A percentile compares a stretch with the other conserved stretches of the same genome.
Evolutionary conservation across 2,329 filamentous ascomycete species (phyloP).

Genomic region (Helminthosporium solani): DNA sequence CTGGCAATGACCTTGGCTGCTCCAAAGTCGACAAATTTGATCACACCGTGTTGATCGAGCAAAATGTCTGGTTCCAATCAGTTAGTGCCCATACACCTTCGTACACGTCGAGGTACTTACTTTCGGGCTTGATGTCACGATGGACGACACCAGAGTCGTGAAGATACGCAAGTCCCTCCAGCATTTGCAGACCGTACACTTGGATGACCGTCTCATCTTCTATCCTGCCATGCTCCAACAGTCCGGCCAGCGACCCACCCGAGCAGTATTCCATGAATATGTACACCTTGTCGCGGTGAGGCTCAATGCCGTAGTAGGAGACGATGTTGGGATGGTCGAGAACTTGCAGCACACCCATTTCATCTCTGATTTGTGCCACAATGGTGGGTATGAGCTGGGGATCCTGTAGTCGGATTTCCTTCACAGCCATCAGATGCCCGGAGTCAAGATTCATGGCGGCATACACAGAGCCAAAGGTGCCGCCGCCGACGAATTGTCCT

Average conservation of each 20-base stretch:
- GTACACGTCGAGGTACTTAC: slow-evolving; percentile 53
- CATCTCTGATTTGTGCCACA: slow-evolving; percentile 89
- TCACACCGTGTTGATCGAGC: slow-evolving; percentile 94
- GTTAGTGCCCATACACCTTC: neutral
- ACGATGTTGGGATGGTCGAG: slow-evolving; percentile 97
- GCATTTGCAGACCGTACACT: slow-evolving; percentile 90
- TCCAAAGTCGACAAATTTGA: slow-evolving; percentile 99
- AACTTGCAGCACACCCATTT: slow-evolving; percentile 94
- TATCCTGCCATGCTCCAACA: slow-evolving; percentile 93
- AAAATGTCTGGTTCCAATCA: slow-evolving; percentile 69
- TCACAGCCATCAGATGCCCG: slow-evolving; percentile 95
- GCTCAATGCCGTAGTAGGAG: slow-evolving; percentile 96
- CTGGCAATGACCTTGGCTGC: slow-evolving; percentile 95
- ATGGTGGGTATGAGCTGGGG: slow-evolving; percentile 94
- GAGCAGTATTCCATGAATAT: slow-evolving; percentile 99
- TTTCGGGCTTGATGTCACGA: slow-evolving; percentile 97
- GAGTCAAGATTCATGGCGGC: slow-evolving; percentile 96
- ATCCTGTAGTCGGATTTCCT: slow-evolving; percentile 96
- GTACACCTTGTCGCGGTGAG: slow-evolving; percentile 98
- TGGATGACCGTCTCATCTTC: slow-evolving; percentile 97
- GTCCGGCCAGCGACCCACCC: slow-evolving; percentile 82
- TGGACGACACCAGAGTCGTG: slow-evolving; percentile 91
- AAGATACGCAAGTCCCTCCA: slow-evolving; percentile 90
- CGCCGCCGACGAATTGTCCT: slow-evolving; percentile 95
- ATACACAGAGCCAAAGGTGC: slow-evolving; percentile 96